These are phyloP conservation scores for Dryadomyces sulphureus DNA, from an alignment of 2,329 filamentous ascomycete genomes.

Conservation along the genomic window DNA sequence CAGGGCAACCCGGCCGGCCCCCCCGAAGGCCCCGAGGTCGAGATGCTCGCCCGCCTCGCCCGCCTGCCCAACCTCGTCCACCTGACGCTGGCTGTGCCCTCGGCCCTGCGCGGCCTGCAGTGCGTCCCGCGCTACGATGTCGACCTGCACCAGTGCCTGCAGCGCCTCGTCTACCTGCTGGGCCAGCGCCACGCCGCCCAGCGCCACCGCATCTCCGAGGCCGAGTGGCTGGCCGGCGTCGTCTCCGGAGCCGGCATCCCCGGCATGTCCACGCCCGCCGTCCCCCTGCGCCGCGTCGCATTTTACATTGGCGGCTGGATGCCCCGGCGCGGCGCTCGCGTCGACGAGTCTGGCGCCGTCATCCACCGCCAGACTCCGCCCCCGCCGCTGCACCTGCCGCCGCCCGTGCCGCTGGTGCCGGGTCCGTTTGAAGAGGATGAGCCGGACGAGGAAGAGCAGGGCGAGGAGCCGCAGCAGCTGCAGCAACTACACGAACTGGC, in stretches of 20 bases:
- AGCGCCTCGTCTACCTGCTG: not conserved
- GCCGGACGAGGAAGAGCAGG: too few species aligned
- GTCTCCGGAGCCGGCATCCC: not conserved
- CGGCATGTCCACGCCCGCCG: not conserved
- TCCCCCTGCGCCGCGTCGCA: not conserved
- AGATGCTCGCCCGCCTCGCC: slow-evolving; percentile 24
- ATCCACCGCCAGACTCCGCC: not conserved
- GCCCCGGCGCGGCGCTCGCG: not conserved
- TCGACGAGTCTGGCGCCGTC: not conserved
- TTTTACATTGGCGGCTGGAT: not conserved
- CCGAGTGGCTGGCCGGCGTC: not conserved
- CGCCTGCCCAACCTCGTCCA: slow-evolving; percentile 23
- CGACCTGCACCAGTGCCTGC: slow-evolving; percentile 4
- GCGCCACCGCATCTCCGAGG: not conserved
- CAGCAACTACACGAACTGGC: too few species aligned
- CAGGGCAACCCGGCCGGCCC: not conserved
- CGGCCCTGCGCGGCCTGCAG: not conserved
- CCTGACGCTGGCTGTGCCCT: slow-evolving; percentile 28
- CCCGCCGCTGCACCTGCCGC: not conserved
- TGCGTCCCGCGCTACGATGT: slow-evolving; percentile 4
- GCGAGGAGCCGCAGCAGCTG: too few species aligned
- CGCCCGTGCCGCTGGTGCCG: not conserved
- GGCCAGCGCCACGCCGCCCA: not conserved
- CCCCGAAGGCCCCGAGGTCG: slow-evolving; percentile 7
- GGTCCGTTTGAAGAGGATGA: too few species aligned